Evolutionary conservation across 306 rosid species (phyloP).

Genomic region (Pueraria montana): DNA sequence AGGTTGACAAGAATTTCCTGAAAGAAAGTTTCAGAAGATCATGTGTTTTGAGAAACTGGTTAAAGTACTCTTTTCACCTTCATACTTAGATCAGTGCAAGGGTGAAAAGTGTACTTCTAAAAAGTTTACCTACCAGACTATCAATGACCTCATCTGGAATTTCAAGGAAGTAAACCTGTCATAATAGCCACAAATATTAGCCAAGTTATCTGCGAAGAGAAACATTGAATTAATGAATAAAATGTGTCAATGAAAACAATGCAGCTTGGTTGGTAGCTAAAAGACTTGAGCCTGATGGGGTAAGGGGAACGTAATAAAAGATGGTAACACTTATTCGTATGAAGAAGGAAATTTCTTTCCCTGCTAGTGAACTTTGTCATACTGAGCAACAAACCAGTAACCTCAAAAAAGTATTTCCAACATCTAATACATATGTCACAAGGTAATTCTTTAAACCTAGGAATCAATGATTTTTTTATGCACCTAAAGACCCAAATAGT

Average conservation of each 20-base stretch:
- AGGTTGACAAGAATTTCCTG: slow-evolving; percentile 46
- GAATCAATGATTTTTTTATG: slow-evolving; percentile 29
- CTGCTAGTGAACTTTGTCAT: background rate
- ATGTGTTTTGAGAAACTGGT: slow-evolving; percentile 52
- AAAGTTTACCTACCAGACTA: slow-evolving; percentile 79
- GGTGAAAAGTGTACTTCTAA: slow-evolving; percentile 63
- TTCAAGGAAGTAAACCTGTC: slow-evolving; percentile 87
- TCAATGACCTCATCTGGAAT: slow-evolving; percentile 88
- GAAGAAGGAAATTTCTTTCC: background rate
- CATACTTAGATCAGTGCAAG: slow-evolving; percentile 55
- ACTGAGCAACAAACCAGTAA: slow-evolving; percentile 32
- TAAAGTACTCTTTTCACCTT: slow-evolving; percentile 67
- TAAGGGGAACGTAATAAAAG: background rate
- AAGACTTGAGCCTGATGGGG: slow-evolving; percentile 4
- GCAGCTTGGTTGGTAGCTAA: background rate
- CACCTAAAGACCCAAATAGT: background rate
- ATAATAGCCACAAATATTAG: slow-evolving; percentile 43
- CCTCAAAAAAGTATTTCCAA: slow-evolving; percentile 28
- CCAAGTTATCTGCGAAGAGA: slow-evolving; percentile 20
- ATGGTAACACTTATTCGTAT: background rate
- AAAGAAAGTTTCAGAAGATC: slow-evolving; percentile 44
- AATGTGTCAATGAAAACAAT: slow-evolving; percentile 16
- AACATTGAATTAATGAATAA: slow-evolving; percentile 20
- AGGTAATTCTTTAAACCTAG: background rate
- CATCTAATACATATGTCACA: slow-evolving; percentile 9